These are phyloP conservation scores for Hortiboletus flavorubellus DNA, from an alignment of 768 basidiomycete species.

Conservation along the genomic window DNA sequence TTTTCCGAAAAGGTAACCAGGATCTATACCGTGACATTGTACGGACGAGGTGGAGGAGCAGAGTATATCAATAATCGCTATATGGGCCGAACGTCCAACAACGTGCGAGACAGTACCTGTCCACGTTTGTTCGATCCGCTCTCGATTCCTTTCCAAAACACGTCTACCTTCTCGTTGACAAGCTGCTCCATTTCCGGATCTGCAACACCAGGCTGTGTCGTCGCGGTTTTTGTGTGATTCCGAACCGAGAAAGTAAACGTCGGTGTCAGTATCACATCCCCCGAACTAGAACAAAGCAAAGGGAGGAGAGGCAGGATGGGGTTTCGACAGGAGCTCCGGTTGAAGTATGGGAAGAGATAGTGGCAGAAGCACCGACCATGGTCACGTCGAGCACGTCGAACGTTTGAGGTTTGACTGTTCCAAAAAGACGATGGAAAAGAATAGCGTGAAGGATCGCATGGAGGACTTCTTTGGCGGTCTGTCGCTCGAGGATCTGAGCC, in stretches of 20 bases:
- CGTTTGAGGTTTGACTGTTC: constrained; percentile 69
- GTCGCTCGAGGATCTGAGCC: constrained; percentile 67
- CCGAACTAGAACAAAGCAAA: not conserved
- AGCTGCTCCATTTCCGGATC: constrained; percentile 70
- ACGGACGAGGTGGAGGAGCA: not conserved
- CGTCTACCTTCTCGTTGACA: constrained; percentile 71
- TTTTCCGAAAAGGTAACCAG: constrained; percentile 75
- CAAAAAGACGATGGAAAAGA: constrained; percentile 80
- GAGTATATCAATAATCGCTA: not conserved
- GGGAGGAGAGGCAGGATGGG: not conserved
- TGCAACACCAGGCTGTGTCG: constrained; percentile 65
- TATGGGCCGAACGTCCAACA: not conserved
- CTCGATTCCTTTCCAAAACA: constrained; percentile 78
- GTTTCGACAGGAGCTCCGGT: not conserved
- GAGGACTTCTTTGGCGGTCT: constrained; percentile 69
- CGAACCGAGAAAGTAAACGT: not conserved
- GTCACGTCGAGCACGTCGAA: constrained; percentile 84
- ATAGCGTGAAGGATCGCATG: constrained; percentile 77
- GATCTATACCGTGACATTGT: constrained; percentile 37
- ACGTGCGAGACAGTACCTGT: constrained; percentile 42
- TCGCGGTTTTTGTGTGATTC: not conserved
- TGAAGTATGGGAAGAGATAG: no score
- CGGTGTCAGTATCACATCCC: not conserved
- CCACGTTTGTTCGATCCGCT: constrained; percentile 58
- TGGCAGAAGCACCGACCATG: constrained; percentile 50